Conservation (phyloP, 1,284 basidiomycete species). For the Inonotus obliquus region DNA sequence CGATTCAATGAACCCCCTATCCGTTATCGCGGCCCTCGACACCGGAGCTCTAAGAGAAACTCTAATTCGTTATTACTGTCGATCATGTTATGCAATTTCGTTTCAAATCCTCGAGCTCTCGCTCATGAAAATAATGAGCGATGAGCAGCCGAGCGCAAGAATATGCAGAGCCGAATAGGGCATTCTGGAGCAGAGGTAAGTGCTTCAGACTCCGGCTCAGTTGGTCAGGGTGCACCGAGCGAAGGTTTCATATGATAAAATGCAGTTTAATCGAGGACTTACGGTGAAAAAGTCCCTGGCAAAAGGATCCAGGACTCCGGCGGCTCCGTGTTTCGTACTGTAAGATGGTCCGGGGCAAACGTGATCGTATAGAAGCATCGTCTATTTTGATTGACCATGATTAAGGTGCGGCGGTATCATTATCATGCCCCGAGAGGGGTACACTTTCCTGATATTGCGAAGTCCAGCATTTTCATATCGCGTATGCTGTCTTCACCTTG, state of each 20-base stretch:
- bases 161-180: not conserved
- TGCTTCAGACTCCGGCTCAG: not conserved
- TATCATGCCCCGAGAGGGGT: not conserved
- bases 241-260: not conserved
- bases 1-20: not conserved
- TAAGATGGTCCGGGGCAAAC: not conserved
- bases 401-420: not conserved
- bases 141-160: not conserved
- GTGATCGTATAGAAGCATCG: not conserved
- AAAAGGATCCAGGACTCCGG: not conserved
- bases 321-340: not conserved
- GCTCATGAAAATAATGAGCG: not conserved
- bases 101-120: not conserved
- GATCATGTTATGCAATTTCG: not conserved
- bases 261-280: not conserved
- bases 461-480: not conserved
- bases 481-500: not conserved
- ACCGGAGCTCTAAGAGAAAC: not conserved
- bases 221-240: not conserved
- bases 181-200: not conserved
- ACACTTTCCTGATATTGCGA: not conserved
- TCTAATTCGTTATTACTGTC: constrained; percentile 5
- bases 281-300: not conserved
- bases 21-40: not conserved
- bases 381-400: not conserved